phyloP scores from a whole-genome alignment of 1,284 basidiomycete species.

The Psilocybe mexicana region DNA sequence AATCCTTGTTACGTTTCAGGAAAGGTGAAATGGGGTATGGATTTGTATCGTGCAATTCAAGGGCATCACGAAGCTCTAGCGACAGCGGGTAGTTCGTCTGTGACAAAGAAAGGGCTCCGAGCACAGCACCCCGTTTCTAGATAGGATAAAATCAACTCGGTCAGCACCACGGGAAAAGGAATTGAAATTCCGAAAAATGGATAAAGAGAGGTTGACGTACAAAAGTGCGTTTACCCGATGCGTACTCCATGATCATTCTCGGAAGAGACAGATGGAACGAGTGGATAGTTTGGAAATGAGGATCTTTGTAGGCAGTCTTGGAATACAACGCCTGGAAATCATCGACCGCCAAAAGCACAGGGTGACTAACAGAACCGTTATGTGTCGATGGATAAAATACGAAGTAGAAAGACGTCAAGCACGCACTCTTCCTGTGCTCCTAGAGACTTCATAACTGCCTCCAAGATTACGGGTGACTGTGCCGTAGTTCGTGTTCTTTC shows the following conservation, averaged over 20 bases:
- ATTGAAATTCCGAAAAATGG: not conserved
- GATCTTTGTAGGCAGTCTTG: constrained; percentile 75
- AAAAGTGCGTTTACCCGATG: constrained; percentile 67
- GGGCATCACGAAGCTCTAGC: constrained; percentile 59
- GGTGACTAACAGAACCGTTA: constrained; percentile 37
- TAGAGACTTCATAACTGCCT: constrained; percentile 65
- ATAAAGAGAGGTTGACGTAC: constrained; percentile 42
- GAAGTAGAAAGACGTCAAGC: not conserved
- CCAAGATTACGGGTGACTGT: constrained; percentile 66
- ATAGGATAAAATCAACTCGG: not conserved
- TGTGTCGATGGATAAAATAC: constrained; percentile 2
- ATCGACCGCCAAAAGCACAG: constrained; percentile 86
- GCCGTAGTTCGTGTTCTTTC: constrained; percentile 21
- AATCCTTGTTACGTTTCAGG: constrained; percentile 42
- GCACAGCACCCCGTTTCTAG: constrained; percentile 60
- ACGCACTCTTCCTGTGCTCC: constrained; percentile 64
- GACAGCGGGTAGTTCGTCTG: constrained; percentile 55
- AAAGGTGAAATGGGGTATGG: constrained; percentile 47
- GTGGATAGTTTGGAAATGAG: constrained; percentile 72
- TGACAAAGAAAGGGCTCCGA: constrained; percentile 64
- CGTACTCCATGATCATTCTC: constrained; percentile 75
- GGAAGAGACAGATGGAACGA: constrained; percentile 84
- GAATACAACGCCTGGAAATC: constrained; percentile 85
- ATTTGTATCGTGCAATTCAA: constrained; percentile 39
- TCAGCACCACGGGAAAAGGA: not conserved